Evolutionary conservation across 2,329 filamentous ascomycete genomes (phyloP), one percentile per base, ranked within the genome.

Genomic region (Mycosphaerella arachidis): DNA sequence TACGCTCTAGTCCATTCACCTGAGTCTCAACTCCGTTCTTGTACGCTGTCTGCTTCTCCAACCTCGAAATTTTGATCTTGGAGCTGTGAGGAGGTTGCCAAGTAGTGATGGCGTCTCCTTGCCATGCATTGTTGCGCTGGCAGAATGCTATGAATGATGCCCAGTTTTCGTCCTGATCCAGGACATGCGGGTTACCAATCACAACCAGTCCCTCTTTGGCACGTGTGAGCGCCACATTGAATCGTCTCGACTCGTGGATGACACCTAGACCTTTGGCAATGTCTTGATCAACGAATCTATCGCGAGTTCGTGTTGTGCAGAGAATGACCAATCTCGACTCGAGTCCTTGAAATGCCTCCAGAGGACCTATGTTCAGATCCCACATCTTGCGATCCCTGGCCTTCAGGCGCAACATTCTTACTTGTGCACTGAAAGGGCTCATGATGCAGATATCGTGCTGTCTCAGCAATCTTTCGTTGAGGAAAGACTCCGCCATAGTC

Each of bases 311-410:
- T 12, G 68, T 69, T 5, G 68, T 70, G 57, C 67, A 69, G 2
- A 70, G 31, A 29, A 70, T 69, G 20, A 69, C 66, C 9, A 67
- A 54, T 5, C 58, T 58, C 12, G 61, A 66, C 58, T 70, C 68
- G n/a, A 69, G 59, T 8, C 68, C 68, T 57, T 69, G 68, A 43
- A 68, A 70, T 10, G 68, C 68, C 57, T 69, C 67, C 8, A 70
- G 55, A 5, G 68, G 67, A 24, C 68, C 67, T 10, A 68, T 68
- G 58, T 63, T 68, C 13, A 70, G 40, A 31, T 43, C 58, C 5
- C 35, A 43, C 57, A 64, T 53, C 6, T 30, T 29, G 50, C 35
- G 43, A 0, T 33, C 27, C 40, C 67, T 43, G 13, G 68, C 66
- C 31, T 61, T 56, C 6, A 40, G 57, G n/a, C 66, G 66, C 1